Base-by-base conservation (phyloP, 2,329 filamentous ascomycete genomes). In the Mariannaea elegans region DNA sequence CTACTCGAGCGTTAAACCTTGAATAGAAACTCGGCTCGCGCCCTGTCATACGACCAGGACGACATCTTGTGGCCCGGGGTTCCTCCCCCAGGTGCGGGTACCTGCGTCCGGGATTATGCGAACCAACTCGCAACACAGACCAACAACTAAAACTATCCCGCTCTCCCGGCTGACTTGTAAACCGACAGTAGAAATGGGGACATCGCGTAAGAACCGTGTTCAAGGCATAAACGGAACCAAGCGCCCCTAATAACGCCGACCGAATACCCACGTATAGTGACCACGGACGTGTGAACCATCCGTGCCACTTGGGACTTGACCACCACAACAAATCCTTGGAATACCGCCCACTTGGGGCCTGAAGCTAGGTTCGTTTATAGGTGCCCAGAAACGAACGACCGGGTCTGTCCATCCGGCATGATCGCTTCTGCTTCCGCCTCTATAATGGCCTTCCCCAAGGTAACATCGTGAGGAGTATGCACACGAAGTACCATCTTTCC, bases 71-170 rank as follows among this genome's bases (percentile, higher is more conserved):
- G 24, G 9, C 9, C 24, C 24, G 24, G 24, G 32, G n/a, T 8
- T 10, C 32, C 32, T 29, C 9, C 32, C 21, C 14, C 34, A 12
- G 4, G 24, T 19, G 14, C 45, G 45, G 53, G 53, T 49, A 49
- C 52, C 52, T 56, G 52, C 44, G 52, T 56, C 52, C 52, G 32
- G 34, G 12, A 42, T 19, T 21, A 14, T 18, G 18, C 42, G 41
- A 41, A 21, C 27, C 32, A 41, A 46, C 18, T 24, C 23, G 29
- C 32, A 21, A 21, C 32, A 24, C 44, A 24, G 44, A 23, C 44
- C 27, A 24, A 8, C n/a, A n/a, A n/a, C n/a, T n/a, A n/a, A n/a
- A n/a, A n/a, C n/a, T n/a, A n/a, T n/a, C n/a, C n/a, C n/a, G n/a
- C n/a, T n/a, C n/a, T n/a, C n/a, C n/a, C n/a, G n/a, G n/a, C n/a